phyloP scores from a whole-genome alignment of 345 rosid species.

The Cardamine resedifolia region DNA sequence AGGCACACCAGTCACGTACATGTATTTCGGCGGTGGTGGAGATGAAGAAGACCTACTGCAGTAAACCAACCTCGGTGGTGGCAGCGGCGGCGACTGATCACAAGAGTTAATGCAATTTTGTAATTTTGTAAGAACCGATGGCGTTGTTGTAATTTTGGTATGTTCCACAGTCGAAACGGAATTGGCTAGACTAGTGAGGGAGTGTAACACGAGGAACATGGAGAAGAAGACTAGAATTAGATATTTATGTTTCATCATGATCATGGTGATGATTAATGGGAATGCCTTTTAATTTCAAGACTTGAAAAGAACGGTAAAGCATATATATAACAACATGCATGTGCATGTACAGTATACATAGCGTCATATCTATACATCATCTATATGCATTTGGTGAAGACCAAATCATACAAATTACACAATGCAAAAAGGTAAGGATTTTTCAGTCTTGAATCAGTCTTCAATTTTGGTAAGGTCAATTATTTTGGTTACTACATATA shows the following conservation, averaged over 20 bases:
- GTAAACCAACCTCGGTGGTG: slow-evolving; percentile 30
- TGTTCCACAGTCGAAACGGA: slow-evolving; percentile 21
- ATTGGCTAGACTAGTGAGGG: slow-evolving; percentile 19
- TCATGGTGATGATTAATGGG: background rate
- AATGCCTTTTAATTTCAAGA: background rate
- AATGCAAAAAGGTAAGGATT: slow-evolving; percentile 17
- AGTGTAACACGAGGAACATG: slow-evolving; percentile 13
- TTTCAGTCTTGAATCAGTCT: slow-evolving; percentile 28
- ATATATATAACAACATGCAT: slow-evolving; percentile 16
- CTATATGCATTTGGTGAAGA: slow-evolving; percentile 29
- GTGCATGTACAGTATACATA: background rate
- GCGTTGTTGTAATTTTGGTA: slow-evolving; percentile 24
- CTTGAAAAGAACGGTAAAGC: background rate
- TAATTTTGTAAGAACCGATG: slow-evolving; percentile 38
- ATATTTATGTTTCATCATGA: slow-evolving; percentile 11
- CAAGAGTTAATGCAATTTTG: slow-evolving; percentile 34
- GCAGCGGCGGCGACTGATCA: slow-evolving; percentile 40
- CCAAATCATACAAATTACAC: slow-evolving; percentile 6
- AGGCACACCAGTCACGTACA: slow-evolving; percentile 52
- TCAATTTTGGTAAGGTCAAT: background rate
- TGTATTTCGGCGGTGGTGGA: slow-evolving; percentile 55
- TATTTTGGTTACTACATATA: no score
- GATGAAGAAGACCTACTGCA: slow-evolving; percentile 31
- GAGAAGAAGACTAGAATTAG: background rate
- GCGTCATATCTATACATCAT: slow-evolving; percentile 26